Evolutionary conservation across 192 early-diverging fungal species (phyloP).

Genomic region (Entophlyctis helioformis): DNA sequence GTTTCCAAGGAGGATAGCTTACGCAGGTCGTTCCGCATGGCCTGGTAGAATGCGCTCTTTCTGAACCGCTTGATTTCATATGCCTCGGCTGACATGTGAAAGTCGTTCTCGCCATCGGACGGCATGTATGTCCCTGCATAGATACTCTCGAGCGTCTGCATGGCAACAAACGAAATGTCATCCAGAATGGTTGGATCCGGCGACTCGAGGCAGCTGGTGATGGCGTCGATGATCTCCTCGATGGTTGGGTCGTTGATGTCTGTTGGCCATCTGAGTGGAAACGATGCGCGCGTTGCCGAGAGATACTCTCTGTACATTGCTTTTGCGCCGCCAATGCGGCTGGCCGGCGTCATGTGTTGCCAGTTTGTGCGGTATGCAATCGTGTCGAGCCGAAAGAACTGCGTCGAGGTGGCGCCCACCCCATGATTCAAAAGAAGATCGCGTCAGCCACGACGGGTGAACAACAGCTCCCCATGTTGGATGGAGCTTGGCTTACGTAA

Average conservation of each 20-base stretch:
- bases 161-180: constrained; percentile 17
- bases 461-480: too few relatives aligned
- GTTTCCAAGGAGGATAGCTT: background rate
- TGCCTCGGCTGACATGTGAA: background rate
- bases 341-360: constrained; percentile 9
- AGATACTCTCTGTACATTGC: constrained; percentile 29
- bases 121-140: constrained; percentile 11
- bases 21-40: constrained; percentile 29
- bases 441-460: too few relatives aligned
- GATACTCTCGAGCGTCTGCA: constrained; percentile 21
- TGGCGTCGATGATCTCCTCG: constrained; percentile 4
- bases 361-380: constrained; percentile 21
- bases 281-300: background rate
- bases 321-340: constrained; percentile 13
- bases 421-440: too few relatives aligned
- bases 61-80: too few relatives aligned
- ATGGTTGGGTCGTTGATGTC: constrained; percentile 10
- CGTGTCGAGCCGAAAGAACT: constrained; percentile 31
- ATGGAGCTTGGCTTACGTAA: constrained; percentile 25
- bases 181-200: constrained; percentile 24
- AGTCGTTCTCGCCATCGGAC: background rate
- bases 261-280: constrained; percentile 1
- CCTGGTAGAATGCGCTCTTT: constrained; percentile 25
- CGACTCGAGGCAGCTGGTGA: constrained; percentile 13
- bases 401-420: background rate